Evolutionary conservation across 345 rosid genomes (phyloP).

Genomic region (Carallia brachiata): DNA sequence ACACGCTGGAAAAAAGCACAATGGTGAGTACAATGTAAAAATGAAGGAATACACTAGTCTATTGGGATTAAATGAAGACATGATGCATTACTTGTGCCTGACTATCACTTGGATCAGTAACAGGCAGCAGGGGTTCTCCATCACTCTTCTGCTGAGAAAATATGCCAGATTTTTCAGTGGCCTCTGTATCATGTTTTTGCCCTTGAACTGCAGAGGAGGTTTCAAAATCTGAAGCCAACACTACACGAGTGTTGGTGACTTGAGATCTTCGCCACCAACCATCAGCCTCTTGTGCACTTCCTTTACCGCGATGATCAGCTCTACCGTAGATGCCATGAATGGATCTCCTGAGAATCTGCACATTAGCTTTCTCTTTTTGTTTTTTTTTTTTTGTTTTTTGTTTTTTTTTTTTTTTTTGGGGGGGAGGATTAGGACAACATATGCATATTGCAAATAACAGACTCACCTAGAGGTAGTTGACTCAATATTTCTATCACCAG

Average conservation of each 20-base stretch:
- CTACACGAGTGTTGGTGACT: slow-evolving; percentile 30
- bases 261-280: slow-evolving; percentile 51
- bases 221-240: slow-evolving; percentile 39
- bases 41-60: neutral
- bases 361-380: slow-evolving; percentile 28
- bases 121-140: slow-evolving; percentile 37
- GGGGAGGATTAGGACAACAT: slow-evolving; percentile 24
- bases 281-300: slow-evolving; percentile 53
- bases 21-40: neutral
- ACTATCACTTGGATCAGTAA: slow-evolving; percentile 47
- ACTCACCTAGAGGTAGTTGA: slow-evolving; percentile 56
- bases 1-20: slow-evolving; percentile 49
- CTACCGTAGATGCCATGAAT: slow-evolving; percentile 50
- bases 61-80: slow-evolving; percentile 1
- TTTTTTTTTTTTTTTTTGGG: neutral
- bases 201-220: slow-evolving; percentile 30
- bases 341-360: slow-evolving; percentile 56
- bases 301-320: slow-evolving; percentile 52
- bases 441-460: slow-evolving; percentile 15
- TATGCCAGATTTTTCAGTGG: slow-evolving; percentile 34
- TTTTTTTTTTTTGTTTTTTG: neutral
- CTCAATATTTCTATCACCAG: slow-evolving; percentile 43
- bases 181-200: slow-evolving; percentile 31
- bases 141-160: slow-evolving; percentile 37
- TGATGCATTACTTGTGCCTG: slow-evolving; percentile 45